Conservation (phyloP, 345 rosid species). For the Dovyalis caffra region DNA sequence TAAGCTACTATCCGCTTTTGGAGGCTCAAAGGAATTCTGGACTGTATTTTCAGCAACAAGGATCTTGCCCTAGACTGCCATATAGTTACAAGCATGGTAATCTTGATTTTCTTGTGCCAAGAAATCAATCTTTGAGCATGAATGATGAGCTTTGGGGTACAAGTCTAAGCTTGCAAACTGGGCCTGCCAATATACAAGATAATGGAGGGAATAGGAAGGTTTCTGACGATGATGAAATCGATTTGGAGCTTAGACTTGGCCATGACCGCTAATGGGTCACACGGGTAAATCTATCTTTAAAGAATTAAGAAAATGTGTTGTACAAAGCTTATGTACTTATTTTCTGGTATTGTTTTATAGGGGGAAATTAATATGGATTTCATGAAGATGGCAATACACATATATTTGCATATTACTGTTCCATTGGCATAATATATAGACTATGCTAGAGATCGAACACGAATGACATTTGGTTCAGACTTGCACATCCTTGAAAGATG, state of each 20-base stretch:
- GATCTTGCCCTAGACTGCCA: conserved; percentile 17
- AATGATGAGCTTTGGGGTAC: conserved; percentile 42
- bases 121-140: conserved; percentile 14
- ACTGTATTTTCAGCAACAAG: conserved; percentile 36
- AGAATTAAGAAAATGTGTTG: neutral
- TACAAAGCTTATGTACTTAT: neutral
- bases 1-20: conserved; percentile 13
- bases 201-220: conserved; percentile 19
- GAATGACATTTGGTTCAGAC: neutral
- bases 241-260: conserved; percentile 92
- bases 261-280: conserved; percentile 27
- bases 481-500: neutral
- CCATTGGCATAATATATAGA: no score
- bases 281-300: neutral
- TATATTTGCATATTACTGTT: neutral
- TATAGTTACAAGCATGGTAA: conserved; percentile 4
- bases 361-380: neutral
- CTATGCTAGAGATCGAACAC: neutral
- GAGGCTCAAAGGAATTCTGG: conserved; percentile 33
- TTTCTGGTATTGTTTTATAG: neutral
- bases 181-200: conserved; percentile 27
- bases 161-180: conserved; percentile 55
- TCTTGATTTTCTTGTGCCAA: conserved; percentile 11
- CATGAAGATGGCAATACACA: neutral
- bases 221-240: conserved; percentile 50